A percentile compares a stretch with the other conserved stretches of the same genome.
Conservation (phyloP, 352 stramenopile species). For the Elongisporangium senticosum region DNA sequence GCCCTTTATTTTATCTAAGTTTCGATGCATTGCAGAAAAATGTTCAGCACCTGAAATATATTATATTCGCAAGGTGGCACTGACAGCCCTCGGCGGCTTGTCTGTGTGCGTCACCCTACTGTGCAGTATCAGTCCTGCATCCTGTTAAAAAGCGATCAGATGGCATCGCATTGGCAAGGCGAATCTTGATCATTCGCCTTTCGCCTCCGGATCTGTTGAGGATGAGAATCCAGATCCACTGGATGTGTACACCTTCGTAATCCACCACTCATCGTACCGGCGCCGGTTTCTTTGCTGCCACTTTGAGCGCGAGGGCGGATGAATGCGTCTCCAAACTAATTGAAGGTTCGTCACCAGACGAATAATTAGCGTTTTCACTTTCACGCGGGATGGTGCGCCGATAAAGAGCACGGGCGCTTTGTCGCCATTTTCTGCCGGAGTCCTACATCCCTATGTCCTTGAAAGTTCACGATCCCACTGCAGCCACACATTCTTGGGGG, state of each 20-base stretch:
- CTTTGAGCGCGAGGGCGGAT: neutral
- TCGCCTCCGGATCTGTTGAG: neutral
- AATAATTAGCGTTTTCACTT: neutral
- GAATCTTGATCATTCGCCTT: neutral
- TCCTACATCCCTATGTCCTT: neutral
- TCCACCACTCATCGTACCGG: neutral
- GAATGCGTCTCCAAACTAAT: neutral
- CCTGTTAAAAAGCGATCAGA: neutral
- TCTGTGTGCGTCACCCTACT: slow-evolving; percentile 1
- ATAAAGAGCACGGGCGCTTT: neutral
- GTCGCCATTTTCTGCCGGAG: neutral
- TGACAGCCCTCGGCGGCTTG: neutral
- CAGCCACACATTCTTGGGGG: neutral
- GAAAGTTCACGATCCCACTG: neutral
- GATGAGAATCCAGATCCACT: neutral
- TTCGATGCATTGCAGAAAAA: neutral
- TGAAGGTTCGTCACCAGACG: neutral
- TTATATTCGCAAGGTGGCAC: neutral
- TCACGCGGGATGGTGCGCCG: neutral
- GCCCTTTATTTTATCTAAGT: neutral
- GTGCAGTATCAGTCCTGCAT: neutral
- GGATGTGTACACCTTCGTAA: neutral
- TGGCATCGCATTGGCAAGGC: neutral
- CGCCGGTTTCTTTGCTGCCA: neutral
- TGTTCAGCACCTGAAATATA: neutral